These are phyloP conservation scores for Fraxinus floribunda DNA, from an alignment of 305 asterid genomes.

Conservation along the genomic window DNA sequence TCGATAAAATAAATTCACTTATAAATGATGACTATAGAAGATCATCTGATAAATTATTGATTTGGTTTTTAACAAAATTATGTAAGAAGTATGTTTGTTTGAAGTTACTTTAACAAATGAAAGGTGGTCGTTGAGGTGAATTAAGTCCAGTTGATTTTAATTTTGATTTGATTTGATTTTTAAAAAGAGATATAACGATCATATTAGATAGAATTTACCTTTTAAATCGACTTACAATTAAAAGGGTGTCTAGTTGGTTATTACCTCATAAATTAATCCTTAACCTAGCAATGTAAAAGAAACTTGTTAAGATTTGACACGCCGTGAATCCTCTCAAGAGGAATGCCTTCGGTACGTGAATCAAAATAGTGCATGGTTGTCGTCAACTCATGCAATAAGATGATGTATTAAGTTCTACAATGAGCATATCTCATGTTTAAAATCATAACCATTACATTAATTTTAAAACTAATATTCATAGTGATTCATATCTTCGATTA, in stretches of 20 bases:
- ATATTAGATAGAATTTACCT: too few relatives aligned
- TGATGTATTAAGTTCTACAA: background rate
- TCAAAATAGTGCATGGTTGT: too few relatives aligned
- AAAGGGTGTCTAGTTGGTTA: background rate
- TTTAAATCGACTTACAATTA: too few relatives aligned
- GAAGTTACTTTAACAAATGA: too few relatives aligned
- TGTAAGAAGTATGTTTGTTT: too few relatives aligned
- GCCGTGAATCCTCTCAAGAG: background rate
- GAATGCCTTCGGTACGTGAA: background rate
- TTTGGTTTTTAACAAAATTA: too few relatives aligned
- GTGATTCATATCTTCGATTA: background rate
- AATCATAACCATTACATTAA: background rate
- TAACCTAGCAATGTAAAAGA: background rate
- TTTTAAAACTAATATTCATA: too few relatives aligned
- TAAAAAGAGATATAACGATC: too few relatives aligned
- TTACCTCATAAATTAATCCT: background rate
- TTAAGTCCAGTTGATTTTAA: too few relatives aligned
- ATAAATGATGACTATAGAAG: background rate
- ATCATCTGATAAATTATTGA: background rate
- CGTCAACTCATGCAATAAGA: background rate
- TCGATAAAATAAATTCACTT: background rate
- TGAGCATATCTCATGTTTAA: background rate
- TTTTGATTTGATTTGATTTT: too few relatives aligned
- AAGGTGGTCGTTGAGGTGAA: too few relatives aligned
- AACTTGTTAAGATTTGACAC: background rate